Evolutionary conservation across 1,284 basidiomycete genomes (phyloP).

Genomic region (Wallemia hederae): DNA sequence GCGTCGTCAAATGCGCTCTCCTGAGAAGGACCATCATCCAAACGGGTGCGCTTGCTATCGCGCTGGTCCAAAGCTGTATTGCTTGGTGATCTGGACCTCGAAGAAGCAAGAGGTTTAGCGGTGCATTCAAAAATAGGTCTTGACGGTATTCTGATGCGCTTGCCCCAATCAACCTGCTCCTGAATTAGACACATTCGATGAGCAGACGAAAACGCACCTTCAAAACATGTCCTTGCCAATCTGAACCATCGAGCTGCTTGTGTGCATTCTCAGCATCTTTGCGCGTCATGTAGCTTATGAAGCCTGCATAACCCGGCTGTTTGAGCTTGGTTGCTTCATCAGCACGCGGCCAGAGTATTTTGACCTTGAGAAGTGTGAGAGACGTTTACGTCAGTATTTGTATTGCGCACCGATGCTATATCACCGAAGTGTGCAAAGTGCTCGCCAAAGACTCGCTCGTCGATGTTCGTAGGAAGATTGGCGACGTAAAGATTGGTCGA

Average conservation of each 20-base stretch:
- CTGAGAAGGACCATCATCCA: not conserved
- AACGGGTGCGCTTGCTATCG: not conserved
- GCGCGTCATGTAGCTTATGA: conserved; percentile 82
- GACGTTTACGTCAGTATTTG: not conserved
- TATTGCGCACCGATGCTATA: conserved; percentile 9
- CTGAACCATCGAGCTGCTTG: conserved; percentile 58
- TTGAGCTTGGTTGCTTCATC: conserved; percentile 27
- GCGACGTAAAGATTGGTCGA: conserved; percentile 14
- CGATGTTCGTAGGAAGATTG: conserved; percentile 10
- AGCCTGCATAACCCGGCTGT: conserved; percentile 52
- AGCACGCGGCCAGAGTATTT: conserved; percentile 80
- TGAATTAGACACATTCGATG: not conserved
- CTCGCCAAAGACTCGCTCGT: conserved; percentile 10
- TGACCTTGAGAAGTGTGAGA: conserved; percentile 25
- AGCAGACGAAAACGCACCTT: conserved; percentile 22
- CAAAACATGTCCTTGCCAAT: conserved; percentile 62
- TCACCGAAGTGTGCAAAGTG: conserved; percentile 12
- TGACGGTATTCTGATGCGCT: conserved; percentile 55
- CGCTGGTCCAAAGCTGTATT: no score
- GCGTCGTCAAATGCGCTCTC: conserved; percentile 1
- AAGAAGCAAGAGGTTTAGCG: not conserved
- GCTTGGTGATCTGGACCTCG: not conserved
- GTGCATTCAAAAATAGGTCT: conserved; percentile 42
- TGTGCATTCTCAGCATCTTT: conserved; percentile 64
- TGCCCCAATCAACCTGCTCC: conserved; percentile 44